Evolutionary conservation across 495 filamentous ascomycete species (phyloP), one percentile per base, ranked within the genome.

Genomic region (Evernia prunastri): DNA sequence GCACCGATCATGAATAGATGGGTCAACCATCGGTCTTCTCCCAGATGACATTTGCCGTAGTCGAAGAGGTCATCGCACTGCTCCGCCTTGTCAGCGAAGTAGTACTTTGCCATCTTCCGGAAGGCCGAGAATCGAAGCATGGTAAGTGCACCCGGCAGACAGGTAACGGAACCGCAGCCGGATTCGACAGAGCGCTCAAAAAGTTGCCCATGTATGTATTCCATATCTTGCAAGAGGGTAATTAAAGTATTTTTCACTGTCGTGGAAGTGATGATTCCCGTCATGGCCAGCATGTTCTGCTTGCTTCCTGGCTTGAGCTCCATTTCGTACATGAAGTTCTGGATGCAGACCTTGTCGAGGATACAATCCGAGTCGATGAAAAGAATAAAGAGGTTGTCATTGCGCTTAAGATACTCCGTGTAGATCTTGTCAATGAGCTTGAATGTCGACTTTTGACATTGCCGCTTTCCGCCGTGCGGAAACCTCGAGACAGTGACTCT

Each of bases 291-390:
- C 93, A 97, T 96, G 73, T 92, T 92, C 66, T 87, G 84, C 71
- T 89, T 86, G 77, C 91, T 96, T 31, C 92, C 92, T 5, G 94
- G 93, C 75, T 94, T 96, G 33, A 98, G 80, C 73, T 98, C 93
- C 94, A 98, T 98, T 71, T 97, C 94, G 72, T 95, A 97, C 77
- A 98, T 90, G 73, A 98, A 97, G 68, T 98, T 98, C 74, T 97
- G 93, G 66, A 98, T 83, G 74, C 94, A 97, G 33, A 92, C 83
- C 61, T 85, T 84, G 77, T 98, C 93, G 45, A 97, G 79, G 69
- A 98, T 96, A 77, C 94, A 97, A 75, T 98, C 94, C 4, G 93
- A 97, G 76, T 98, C 94, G 74, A 98, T 97, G 78, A 98, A 97
- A 36, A 98, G 81, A 43, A 97, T 87, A 72, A 97, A 98, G 7